Percentiles rank a stretch among this genome's conserved stretches.
phyloP scores from a whole-genome alignment of 371 early-diverging fungal species.

The Paramicrosporidium saccamoebae region DNA sequence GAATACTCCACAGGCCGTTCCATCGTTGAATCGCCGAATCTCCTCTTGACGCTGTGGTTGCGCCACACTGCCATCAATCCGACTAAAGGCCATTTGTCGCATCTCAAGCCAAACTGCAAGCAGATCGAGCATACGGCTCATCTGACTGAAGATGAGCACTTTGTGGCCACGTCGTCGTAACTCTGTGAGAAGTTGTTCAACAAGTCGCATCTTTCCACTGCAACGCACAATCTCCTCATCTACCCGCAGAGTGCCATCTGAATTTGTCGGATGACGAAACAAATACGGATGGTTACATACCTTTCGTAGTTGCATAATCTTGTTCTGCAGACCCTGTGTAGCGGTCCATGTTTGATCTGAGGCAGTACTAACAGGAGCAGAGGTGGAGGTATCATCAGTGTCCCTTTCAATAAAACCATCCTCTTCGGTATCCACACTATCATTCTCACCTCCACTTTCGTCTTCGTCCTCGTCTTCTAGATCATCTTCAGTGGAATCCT shows the following conservation, averaged over 20 bases:
- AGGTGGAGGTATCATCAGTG: too few species aligned
- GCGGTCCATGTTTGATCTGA: conserved; percentile 13
- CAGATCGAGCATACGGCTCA: conserved; percentile 64
- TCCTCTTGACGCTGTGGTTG: conserved; percentile 41
- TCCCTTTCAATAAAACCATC: too few species aligned
- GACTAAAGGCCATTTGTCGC: conserved; percentile 39
- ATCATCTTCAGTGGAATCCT: too few species aligned
- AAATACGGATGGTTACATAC: conserved; percentile 82
- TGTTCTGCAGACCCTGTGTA: conserved; percentile 35
- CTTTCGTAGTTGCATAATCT: conserved; percentile 76
- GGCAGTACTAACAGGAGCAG: too few species aligned
- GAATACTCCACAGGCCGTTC: conserved; percentile 29
- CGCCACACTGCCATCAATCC: conserved; percentile 66
- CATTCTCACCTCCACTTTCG: too few species aligned
- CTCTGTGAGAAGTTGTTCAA: conserved; percentile 42
- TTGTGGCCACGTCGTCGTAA: conserved; percentile 38
- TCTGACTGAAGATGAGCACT: conserved; percentile 77
- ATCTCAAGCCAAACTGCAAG: conserved; percentile 55
- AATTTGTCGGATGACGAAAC: conserved; percentile 55
- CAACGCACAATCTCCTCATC: conserved; percentile 16
- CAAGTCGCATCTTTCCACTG: conserved; percentile 53
- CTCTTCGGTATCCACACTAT: too few species aligned
- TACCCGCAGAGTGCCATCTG: conserved; percentile 11
- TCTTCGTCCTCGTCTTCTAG: too few species aligned
- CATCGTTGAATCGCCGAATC: conserved; percentile 21